Base-by-base conservation (phyloP, 805 yeast genomes). In the Clavispora phyllophila region DNA sequence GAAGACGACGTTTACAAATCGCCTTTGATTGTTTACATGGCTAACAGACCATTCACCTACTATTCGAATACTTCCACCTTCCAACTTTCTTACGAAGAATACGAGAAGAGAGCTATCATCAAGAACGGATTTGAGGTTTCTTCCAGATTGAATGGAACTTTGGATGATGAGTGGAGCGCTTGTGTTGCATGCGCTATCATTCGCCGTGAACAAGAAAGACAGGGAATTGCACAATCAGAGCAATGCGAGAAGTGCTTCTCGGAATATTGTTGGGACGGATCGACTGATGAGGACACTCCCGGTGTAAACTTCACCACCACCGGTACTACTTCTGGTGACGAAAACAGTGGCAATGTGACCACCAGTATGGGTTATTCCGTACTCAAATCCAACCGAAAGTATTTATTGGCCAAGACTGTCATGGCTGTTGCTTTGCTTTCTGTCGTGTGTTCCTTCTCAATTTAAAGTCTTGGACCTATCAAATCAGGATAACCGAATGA, bases 141-240 rank as follows among this genome's bases (percentile, higher is more conserved):
- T 3, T 51, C 58, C 15, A 41, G 62, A 14, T 70, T 72, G 44
- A 87, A 86, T 58, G 63, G 79, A 28, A 82, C 95, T 12, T 56
- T 81, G 19, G 95, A 85, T 50, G 58, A 66, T 4, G 80, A 84
- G 32, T 87, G 86, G 82, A 66, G 76, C 33, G 75, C 80, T 6
- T 87, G 96, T 68, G 73, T 87, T 38, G 86, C 85, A 2, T 87
- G 96, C 71, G 96, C 95, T 9, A 75, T 87, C 36, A 72, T 87
- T 45, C 82, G 87, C 66, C 79, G 96, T 60, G 78, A 83, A 33
- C 81, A 82, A 57, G 93, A 87, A 64, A 73, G 89, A 57, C 62
- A 72, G 29, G 79, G 81, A 23, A 62, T 70, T 28, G 70, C 75
- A 14, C 83, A 84, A 45, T 65, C 79, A n/a, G 80, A 72, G 2